Base-by-base conservation (phyloP, 352 stramenopile species). In the Peronospora destructor region DNA sequence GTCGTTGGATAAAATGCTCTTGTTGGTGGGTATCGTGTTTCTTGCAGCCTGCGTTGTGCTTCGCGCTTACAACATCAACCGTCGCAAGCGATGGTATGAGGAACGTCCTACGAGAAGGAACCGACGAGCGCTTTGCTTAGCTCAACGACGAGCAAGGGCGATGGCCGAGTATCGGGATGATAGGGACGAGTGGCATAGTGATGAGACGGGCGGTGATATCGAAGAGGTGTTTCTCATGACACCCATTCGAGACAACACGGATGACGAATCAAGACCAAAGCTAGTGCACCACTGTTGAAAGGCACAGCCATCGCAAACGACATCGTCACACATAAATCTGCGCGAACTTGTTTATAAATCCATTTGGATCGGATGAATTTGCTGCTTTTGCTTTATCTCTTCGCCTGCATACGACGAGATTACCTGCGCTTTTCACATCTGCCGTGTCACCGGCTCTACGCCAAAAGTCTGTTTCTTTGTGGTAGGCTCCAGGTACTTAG, bases 201-300 rank as follows among this genome's bases (percentile, higher is more conserved):
- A 53, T 5, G 52, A 55, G 12, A 42, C 49, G 11, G 63, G 66
- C 17, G 40, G 38, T 39, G 52, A 46, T 7, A 40, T 69, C 13
- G 72, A 84, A 41, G 76, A 72, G 14, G 66, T 83, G 3, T 44
- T 51, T n/a, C 68, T 77, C 17, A 73, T 83, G 47, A 63, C 57
- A 38, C 64, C 49, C 2, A 23, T 41, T 14, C 45, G 32, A 26
- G 53, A 69, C n/a, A 50, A 43, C 9, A 32, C 65, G 32, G 45
- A 58, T 17, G 59, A 75, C 6, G 58, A 66, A 29, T 35, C 64
- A 19, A 51, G 37, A 3, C 40, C 49, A 2, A 57, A 61, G 14
- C 52, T 57, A 16, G 33, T 52, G 28, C 35, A 11, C 4, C 21
- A 45, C 13, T 42, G 10, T n/a, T 40, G 1, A 49, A 4, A 35